Evolutionary conservation across 306 rosid genomes (phyloP).

Genomic region (Ochetophila trinervis): DNA sequence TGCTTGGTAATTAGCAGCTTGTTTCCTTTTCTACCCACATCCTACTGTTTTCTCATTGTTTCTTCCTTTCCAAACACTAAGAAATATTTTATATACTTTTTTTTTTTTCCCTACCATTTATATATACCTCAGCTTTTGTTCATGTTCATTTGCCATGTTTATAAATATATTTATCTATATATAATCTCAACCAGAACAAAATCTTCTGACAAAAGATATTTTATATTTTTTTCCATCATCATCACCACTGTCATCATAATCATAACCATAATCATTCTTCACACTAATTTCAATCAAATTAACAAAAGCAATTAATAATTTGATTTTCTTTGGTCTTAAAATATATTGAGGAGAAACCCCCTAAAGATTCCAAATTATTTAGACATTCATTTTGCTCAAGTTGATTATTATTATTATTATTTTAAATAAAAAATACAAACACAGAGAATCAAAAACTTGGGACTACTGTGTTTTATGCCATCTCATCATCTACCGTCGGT

Average conservation of each 20-base stretch:
- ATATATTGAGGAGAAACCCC: constrained; percentile 14
- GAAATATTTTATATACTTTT: neutral
- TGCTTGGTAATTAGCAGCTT: too few species aligned
- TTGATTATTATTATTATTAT: too few species aligned
- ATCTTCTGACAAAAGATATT: constrained; percentile 37
- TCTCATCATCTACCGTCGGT: constrained; percentile 33
- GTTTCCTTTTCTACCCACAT: too few species aligned
- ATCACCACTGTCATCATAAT: constrained; percentile 17
- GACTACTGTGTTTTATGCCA: constrained; percentile 25
- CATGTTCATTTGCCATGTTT: constrained; percentile 23
- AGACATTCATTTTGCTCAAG: constrained; percentile 14
- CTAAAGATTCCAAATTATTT: constrained; percentile 34
- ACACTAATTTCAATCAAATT: constrained; percentile 31
- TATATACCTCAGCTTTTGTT: constrained; percentile 10
- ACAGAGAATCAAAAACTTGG: constrained; percentile 28
- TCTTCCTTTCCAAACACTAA: too few species aligned
- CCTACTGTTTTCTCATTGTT: too few species aligned
- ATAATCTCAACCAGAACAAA: constrained; percentile 21
- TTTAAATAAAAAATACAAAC: neutral
- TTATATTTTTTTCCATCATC: constrained; percentile 31
- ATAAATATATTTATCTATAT: neutral
- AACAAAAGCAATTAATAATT: constrained; percentile 12
- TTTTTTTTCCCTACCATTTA: too few species aligned
- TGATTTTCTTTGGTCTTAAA: constrained; percentile 15
- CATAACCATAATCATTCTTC: constrained; percentile 25